Evolutionary conservation across 805 yeast species (phyloP).

Genomic region (Cyberlindnera bimundalis): DNA sequence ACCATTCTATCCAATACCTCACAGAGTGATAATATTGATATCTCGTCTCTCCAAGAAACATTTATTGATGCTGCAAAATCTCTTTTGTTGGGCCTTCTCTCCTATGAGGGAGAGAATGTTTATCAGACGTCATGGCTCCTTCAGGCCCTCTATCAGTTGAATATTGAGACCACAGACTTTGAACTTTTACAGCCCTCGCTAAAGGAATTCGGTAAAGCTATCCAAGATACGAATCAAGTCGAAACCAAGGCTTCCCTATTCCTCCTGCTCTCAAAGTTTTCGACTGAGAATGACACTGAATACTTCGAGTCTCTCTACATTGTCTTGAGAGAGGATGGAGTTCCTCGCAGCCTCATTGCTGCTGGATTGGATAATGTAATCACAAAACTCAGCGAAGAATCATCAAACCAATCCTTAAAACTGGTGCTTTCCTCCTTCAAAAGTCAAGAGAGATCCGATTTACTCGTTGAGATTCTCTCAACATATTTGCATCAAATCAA

Average conservation of each 20-base stretch:
- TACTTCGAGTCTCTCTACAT: conserved; percentile 35
- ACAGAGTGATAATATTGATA: not conserved
- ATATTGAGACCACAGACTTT: conserved; percentile 10
- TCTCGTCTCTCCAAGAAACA: conserved; percentile 2
- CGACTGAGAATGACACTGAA: conserved; percentile 21
- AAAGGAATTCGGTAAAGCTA: conserved; percentile 13
- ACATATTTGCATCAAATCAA: conserved; percentile 12
- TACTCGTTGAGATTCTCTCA: conserved; percentile 22
- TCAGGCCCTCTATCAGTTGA: conserved; percentile 26
- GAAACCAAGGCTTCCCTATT: conserved; percentile 29
- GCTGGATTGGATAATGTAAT: conserved; percentile 25
- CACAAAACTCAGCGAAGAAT: conserved; percentile 1
- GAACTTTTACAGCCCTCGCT: conserved; percentile 10
- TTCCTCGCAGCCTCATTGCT: conserved; percentile 13
- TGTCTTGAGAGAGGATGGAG: conserved; percentile 28
- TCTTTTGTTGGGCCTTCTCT: conserved; percentile 6
- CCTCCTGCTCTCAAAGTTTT: conserved; percentile 25
- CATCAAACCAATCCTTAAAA: conserved; percentile 19
- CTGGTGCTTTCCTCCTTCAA: conserved; percentile 21
- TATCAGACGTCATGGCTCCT: conserved; percentile 31
- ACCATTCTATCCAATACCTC: conserved; percentile 11
- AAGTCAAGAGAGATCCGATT: conserved; percentile 12
- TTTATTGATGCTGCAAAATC: conserved; percentile 13
- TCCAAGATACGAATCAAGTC: conserved; percentile 9
- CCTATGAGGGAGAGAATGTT: not conserved